These are phyloP conservation scores for Saccharomyces jurei DNA, from an alignment of 805 yeast species.

Conservation along the genomic window DNA sequence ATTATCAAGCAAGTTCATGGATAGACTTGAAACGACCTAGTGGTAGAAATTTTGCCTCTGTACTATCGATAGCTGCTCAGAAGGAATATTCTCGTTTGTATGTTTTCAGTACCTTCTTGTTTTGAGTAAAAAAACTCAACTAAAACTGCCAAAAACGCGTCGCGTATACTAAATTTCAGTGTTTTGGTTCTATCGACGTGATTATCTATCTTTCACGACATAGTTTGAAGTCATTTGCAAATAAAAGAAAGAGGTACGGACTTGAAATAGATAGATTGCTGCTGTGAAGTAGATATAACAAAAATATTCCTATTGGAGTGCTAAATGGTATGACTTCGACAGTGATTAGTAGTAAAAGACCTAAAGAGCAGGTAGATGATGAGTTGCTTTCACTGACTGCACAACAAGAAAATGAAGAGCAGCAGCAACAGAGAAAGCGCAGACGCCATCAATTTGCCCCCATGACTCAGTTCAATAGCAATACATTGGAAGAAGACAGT, in stretches of 20 bases:
- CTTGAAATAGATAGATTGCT: background rate
- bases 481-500: conserved; percentile 2
- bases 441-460: conserved; percentile 20
- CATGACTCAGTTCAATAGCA: conserved; percentile 21
- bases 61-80: background rate
- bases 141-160: background rate
- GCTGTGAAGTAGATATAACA: background rate
- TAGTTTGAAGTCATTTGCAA: background rate
- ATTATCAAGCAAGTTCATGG: background rate
- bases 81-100: background rate
- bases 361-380: conserved; percentile 12
- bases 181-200: background rate
- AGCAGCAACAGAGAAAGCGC: conserved; percentile 10
- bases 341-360: conserved; percentile 6
- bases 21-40: background rate
- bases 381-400: conserved; percentile 14
- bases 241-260: background rate
- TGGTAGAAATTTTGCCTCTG: background rate
- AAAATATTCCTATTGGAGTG: background rate
- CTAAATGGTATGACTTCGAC: conserved; percentile 1
- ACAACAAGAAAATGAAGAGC: conserved; percentile 6
- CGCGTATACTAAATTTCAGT: background rate
- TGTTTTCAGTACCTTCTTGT: background rate
- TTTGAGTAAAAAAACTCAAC: background rate
- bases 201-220: background rate